These are phyloP conservation scores for Themeda triandra DNA, from an alignment of 176 grass and related monocot species.

Conservation along the genomic window DNA sequence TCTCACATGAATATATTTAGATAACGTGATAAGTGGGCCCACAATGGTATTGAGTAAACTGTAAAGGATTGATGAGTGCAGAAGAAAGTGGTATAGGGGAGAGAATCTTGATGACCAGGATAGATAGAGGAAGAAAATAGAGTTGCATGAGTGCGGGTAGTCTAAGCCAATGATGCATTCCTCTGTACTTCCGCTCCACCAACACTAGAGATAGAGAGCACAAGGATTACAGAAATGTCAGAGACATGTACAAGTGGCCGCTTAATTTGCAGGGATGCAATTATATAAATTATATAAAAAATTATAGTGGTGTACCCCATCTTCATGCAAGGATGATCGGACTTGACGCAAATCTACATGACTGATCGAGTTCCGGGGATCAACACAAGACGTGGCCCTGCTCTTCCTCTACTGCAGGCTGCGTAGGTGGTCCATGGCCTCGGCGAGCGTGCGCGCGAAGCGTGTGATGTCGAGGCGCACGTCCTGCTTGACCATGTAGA, in stretches of 20 bases:
- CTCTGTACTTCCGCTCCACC: background rate
- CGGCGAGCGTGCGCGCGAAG: slow-evolving; percentile 46
- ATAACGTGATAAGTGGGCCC: too few species aligned
- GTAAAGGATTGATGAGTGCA: too few species aligned
- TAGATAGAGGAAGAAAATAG: too few species aligned
- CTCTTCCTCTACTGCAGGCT: background rate
- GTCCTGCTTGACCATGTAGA: slow-evolving; percentile 69
- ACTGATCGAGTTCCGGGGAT: background rate
- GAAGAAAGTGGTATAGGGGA: too few species aligned
- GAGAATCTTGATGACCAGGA: too few species aligned
- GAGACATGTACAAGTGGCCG: background rate
- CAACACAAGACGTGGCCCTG: background rate
- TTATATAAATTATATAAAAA: background rate
- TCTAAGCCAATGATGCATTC: background rate
- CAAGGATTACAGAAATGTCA: background rate
- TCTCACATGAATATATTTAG: too few species aligned
- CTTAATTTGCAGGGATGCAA: background rate
- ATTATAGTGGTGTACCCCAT: background rate
- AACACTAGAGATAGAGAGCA: background rate
- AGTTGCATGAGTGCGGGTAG: too few species aligned
- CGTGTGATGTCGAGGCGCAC: slow-evolving; percentile 38
- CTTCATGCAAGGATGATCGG: background rate
- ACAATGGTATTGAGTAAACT: too few species aligned
- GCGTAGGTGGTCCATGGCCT: slow-evolving; percentile 50
- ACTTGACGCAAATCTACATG: background rate